Evolutionary conservation across 2,329 filamentous ascomycete species (phyloP).

Genomic region (Phialophora macrospora): DNA sequence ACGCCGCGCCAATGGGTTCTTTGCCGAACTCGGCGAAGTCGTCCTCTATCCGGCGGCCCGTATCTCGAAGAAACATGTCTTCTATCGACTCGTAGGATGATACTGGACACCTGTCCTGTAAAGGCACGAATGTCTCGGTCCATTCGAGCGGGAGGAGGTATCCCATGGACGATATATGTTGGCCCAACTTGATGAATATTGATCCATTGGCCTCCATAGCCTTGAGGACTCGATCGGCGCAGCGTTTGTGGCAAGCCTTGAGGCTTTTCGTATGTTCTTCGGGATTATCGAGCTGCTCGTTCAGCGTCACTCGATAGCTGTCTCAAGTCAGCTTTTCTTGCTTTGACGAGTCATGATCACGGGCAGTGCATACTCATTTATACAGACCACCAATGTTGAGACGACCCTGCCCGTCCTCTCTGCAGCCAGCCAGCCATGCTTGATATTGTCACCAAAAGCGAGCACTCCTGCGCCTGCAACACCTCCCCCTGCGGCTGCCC

Average conservation of each 20-base stretch:
- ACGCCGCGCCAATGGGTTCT: conserved; percentile 86
- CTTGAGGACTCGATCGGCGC: conserved; percentile 81
- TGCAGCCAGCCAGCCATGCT: conserved; percentile 73
- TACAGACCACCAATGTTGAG: conserved; percentile 74
- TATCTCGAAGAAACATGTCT: conserved; percentile 84
- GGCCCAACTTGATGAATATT: conserved; percentile 97
- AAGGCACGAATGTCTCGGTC: conserved; percentile 92
- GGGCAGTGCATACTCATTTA: conserved; percentile 72
- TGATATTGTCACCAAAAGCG: conserved; percentile 68
- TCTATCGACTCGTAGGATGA: conserved; percentile 87
- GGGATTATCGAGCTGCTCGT: conserved; percentile 65
- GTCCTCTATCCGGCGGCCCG: conserved; percentile 75
- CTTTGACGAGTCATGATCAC: not conserved
- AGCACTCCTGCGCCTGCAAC: conserved; percentile 28
- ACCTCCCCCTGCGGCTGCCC: conserved; percentile 35
- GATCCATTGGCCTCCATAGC: conserved; percentile 96
- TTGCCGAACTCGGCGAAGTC: conserved; percentile 84
- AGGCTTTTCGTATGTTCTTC: conserved; percentile 71
- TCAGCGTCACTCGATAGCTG: conserved; percentile 87
- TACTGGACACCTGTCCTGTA: conserved; percentile 94
- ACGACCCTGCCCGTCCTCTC: conserved; percentile 81
- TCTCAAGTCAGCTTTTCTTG: not conserved
- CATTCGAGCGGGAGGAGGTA: conserved; percentile 90
- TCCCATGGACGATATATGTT: conserved; percentile 95
- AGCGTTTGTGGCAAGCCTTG: conserved; percentile 86